Evolutionary conservation across 805 yeast species (phyloP).

Genomic region (Candida verbasci): DNA sequence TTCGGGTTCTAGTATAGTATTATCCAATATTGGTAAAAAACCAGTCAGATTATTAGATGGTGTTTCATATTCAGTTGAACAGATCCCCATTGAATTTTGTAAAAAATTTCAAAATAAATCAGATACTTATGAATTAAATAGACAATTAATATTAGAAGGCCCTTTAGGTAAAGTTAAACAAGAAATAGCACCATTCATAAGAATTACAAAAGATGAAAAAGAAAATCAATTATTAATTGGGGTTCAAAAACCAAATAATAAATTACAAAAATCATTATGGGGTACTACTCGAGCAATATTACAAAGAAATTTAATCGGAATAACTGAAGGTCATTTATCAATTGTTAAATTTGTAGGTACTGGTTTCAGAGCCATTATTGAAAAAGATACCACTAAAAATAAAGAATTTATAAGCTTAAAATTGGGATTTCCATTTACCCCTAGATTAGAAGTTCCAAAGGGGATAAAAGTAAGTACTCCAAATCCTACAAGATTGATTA

Average conservation of each 20-base stretch:
- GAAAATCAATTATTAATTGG: slow-evolving; percentile 44
- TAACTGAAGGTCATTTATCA: slow-evolving; percentile 87
- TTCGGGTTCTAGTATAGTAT: slow-evolving; percentile 10
- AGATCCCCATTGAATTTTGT: slow-evolving; percentile 51
- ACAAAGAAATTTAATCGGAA: slow-evolving; percentile 78
- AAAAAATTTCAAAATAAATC: slow-evolving; percentile 64
- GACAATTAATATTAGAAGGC: slow-evolving; percentile 60
- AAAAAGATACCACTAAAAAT: slow-evolving; percentile 41
- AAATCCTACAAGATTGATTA: slow-evolving; percentile 75
- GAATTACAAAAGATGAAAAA: slow-evolving; percentile 26
- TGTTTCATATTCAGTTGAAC: slow-evolving; percentile 45
- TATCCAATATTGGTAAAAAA: slow-evolving; percentile 74
- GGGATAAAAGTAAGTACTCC: slow-evolving; percentile 75
- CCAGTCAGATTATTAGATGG: slow-evolving; percentile 69
- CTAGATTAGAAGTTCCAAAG: slow-evolving; percentile 71
- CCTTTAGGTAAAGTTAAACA: slow-evolving; percentile 69
- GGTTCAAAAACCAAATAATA: slow-evolving; percentile 53
- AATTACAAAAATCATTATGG: slow-evolving; percentile 85
- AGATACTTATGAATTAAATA: slow-evolving; percentile 52
- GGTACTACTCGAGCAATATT: slow-evolving; percentile 84
- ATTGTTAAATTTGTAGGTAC: slow-evolving; percentile 91
- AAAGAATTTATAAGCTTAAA: slow-evolving; percentile 65
- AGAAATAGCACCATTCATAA: slow-evolving; percentile 70
- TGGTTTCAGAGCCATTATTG: slow-evolving; percentile 87
- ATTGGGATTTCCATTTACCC: slow-evolving; percentile 82